These are phyloP conservation scores for Fusarium begoniae DNA, from an alignment of 2,329 filamentous ascomycete species.

Conservation along the genomic window DNA sequence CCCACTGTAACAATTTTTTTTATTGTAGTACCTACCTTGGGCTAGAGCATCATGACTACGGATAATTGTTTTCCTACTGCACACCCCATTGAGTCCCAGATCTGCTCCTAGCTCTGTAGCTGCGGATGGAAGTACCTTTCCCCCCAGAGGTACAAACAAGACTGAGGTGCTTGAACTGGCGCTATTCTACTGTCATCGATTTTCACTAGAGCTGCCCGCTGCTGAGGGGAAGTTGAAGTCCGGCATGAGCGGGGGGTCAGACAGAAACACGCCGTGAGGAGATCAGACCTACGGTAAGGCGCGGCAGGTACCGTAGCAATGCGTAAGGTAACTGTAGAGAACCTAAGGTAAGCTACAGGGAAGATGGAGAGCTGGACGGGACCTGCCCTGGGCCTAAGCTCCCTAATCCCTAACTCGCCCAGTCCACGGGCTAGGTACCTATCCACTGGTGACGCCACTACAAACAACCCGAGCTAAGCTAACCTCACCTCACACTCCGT, in stretches of 20 bases:
- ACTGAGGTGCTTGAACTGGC: conserved; percentile 18
- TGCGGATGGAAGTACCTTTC: conserved; percentile 42
- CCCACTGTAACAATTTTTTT: background rate
- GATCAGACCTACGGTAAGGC: conserved; percentile 15
- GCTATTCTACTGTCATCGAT: conserved; percentile 23
- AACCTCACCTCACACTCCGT: conserved; percentile 21
- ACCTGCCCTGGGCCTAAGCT: conserved; percentile 20
- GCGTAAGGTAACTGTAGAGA: background rate
- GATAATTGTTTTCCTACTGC: background rate
- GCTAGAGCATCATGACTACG: conserved; percentile 8
- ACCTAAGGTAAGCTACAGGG: background rate
- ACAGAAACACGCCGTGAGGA: conserved; percentile 16
- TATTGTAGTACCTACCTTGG: background rate
- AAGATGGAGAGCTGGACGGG: conserved; percentile 8
- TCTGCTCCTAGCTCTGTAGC: conserved; percentile 6
- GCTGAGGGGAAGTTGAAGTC: conserved; percentile 37
- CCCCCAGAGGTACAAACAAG: conserved; percentile 33
- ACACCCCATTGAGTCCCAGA: conserved; percentile 6
- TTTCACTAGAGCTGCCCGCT: conserved; percentile 8
- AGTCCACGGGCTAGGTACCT: background rate
- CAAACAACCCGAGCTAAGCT: conserved; percentile 21
- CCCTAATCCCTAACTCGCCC: background rate
- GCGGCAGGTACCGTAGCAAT: conserved; percentile 22
- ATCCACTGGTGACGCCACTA: conserved; percentile 33
- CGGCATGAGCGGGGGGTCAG: conserved; percentile 28